Base-by-base conservation (phyloP, 1,284 basidiomycete genomes). In the Agroathelia rolfsii region DNA sequence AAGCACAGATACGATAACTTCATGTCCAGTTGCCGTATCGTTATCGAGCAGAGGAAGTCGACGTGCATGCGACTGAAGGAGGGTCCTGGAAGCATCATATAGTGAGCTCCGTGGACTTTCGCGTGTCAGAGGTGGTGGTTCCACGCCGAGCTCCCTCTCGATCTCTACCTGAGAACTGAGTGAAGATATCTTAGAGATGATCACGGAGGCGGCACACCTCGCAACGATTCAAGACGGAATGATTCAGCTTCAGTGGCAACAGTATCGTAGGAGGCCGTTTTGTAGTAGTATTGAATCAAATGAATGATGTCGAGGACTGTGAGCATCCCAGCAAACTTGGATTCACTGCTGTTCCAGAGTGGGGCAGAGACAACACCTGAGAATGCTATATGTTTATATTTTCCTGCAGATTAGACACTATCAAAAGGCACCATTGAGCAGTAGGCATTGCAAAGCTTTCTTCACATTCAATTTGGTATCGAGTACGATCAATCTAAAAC, bases 291-390 rank as follows among this genome's bases (percentile, higher is more conserved):
- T 51, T 96, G 92, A 41, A 96, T 96, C 40, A 96, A 75, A 53
- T 95, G 92, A 41, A 95, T 94, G 52, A 95, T 88, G 53, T 95
- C 92, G 38, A 89, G 75, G 9, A 95, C 87, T 6, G 92, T 96
- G 48, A 95, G 82, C 90, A 96, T 95, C 41, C 92, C 90, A 3
- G 87, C 87, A 49, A 96, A 96, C 33, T 69, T 74, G 2, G 87
- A 90, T 40, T 73, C 77, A 40, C 88, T 81, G 52, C 88, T 92
- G 62, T 94, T 92, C 87, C 94, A 99, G n/a, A 98, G 65, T 3
- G 95, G 94, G 3, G 95, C 95, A 4, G 94, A 97, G 4, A 98
- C 94, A 36, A 98, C 92, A 41, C 90, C 92, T 94, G 48, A 16
- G 38, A 24, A 33, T 24, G 30, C 30, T 25, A 31, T 34, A 10